Percentiles rank a stretch among this genome's conserved stretches.
These are phyloP conservation scores for Yamadazyma olivae DNA, from an alignment of 805 yeast species.

Conservation along the genomic window DNA sequence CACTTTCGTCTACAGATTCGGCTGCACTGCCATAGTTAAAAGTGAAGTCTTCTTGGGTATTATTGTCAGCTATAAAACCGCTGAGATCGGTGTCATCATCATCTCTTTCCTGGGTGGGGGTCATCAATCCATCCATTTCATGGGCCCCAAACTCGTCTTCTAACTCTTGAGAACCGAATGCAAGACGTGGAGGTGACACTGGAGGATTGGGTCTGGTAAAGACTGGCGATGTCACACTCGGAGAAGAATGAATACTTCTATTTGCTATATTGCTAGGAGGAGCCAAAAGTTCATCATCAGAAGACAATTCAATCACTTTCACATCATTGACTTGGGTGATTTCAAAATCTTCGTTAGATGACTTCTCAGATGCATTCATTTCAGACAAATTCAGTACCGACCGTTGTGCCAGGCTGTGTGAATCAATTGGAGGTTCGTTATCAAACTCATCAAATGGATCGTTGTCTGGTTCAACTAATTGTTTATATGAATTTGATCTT, in stretches of 20 bases:
- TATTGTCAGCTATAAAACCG: constrained; percentile 20
- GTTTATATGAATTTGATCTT: constrained; percentile 3
- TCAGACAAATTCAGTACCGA: not conserved
- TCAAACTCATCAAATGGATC: constrained; percentile 11
- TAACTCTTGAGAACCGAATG: constrained; percentile 1
- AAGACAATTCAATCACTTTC: not conserved
- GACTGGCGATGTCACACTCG: not conserved
- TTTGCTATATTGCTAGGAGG: not conserved
- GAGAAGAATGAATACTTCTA: not conserved
- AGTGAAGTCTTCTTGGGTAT: constrained; percentile 2
- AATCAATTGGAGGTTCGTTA: constrained; percentile 1
- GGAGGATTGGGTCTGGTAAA: not conserved
- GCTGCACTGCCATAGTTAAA: not conserved
- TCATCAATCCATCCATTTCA: constrained; percentile 31
- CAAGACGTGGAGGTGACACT: not conserved
- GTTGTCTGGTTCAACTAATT: constrained; percentile 5
- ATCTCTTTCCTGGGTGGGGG: constrained; percentile 31
- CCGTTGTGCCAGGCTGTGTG: too few species aligned
- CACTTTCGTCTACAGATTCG: not conserved
- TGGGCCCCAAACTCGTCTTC: constrained; percentile 35
- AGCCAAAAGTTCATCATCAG: not conserved
- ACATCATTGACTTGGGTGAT: constrained; percentile 7
- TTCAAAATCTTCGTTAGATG: constrained; percentile 4
- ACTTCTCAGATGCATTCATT: not conserved
- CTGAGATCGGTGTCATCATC: constrained; percentile 25